phyloP scores from a whole-genome alignment of 768 basidiomycete species.

The Phallus indusiatus region DNA sequence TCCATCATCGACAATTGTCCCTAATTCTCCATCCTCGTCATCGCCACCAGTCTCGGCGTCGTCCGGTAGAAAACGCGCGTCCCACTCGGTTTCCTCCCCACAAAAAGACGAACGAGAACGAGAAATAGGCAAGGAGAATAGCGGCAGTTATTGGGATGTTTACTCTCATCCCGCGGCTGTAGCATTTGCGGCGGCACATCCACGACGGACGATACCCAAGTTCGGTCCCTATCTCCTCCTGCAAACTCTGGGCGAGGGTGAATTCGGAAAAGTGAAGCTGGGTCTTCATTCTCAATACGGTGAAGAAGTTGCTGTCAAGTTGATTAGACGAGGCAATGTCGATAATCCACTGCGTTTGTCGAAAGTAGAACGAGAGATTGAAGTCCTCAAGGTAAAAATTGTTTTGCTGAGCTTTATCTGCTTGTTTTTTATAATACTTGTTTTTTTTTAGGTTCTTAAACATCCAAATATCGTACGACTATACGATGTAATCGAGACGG shows the following conservation, averaged over 20 bases:
- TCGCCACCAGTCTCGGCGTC: conserved; percentile 15
- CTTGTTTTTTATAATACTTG: conserved; percentile 13
- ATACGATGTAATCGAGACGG: conserved; percentile 98
- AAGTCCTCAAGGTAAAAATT: conserved; percentile 77
- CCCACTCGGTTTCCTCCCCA: conserved; percentile 57
- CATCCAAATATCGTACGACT: conserved; percentile 98
- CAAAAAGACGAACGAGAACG: conserved; percentile 23
- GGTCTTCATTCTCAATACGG: conserved; percentile 90
- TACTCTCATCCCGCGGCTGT: conserved; percentile 79
- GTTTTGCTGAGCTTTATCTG: conserved; percentile 7
- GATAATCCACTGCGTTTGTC: conserved; percentile 80
- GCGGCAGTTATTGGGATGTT: conserved; percentile 54
- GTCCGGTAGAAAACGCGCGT: conserved; percentile 57
- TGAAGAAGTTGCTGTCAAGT: conserved; percentile 97
- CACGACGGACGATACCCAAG: conserved; percentile 77
- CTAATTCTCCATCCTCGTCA: conserved; percentile 24
- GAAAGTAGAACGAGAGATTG: conserved; percentile 96
- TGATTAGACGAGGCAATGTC: conserved; percentile 88
- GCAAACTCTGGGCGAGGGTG: conserved; percentile 95
- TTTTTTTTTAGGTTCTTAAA: conserved; percentile 59
- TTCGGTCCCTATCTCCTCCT: conserved; percentile 94
- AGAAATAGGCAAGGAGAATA: conserved; percentile 27
- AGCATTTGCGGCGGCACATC: conserved; percentile 75
- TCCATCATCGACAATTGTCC: conserved; percentile 27
- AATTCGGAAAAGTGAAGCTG: conserved; percentile 99